Percentiles rank a stretch among this genome's conserved stretches.
phyloP scores from a whole-genome alignment of 257 asterid species.

The Forsythia suspensa region DNA sequence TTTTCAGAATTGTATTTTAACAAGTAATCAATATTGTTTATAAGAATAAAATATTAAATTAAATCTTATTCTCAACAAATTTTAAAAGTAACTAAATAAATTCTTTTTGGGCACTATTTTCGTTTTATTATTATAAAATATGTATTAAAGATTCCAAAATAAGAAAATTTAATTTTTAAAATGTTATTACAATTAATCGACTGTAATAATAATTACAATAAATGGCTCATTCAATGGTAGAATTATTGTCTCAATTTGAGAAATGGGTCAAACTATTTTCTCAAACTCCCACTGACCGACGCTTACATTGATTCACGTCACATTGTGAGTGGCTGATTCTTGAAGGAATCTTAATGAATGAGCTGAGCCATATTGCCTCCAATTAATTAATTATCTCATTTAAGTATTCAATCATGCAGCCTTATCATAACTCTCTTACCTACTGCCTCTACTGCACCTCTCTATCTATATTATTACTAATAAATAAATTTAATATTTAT shows the following conservation, averaged over 20 bases:
- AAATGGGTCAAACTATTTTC: slow-evolving; percentile 10
- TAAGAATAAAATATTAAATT: too few relatives aligned
- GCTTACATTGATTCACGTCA: slow-evolving; percentile 18
- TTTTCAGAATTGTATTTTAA: too few relatives aligned
- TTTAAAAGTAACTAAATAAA: too few relatives aligned
- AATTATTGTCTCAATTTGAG: not conserved
- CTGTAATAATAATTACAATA: not conserved
- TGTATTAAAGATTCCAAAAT: too few relatives aligned
- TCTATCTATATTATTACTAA: not conserved
- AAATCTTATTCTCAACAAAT: too few relatives aligned
- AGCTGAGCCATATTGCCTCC: slow-evolving; percentile 18
- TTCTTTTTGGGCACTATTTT: too few relatives aligned
- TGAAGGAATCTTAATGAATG: slow-evolving; percentile 37
- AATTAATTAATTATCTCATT: not conserved
- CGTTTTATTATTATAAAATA: too few relatives aligned
- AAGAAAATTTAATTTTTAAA: too few relatives aligned
- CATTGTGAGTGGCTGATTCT: slow-evolving; percentile 33
- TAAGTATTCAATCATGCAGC: slow-evolving; percentile 22
- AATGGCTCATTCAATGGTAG: not conserved
- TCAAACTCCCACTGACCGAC: not conserved
- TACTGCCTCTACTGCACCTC: slow-evolving; percentile 6
- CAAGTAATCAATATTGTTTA: too few relatives aligned
- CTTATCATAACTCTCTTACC: slow-evolving; percentile 21
- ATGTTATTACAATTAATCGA: not conserved
- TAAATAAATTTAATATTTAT: not conserved